Conservation (phyloP, 257 asterid species). For the Solanum lignicaule region DNA sequence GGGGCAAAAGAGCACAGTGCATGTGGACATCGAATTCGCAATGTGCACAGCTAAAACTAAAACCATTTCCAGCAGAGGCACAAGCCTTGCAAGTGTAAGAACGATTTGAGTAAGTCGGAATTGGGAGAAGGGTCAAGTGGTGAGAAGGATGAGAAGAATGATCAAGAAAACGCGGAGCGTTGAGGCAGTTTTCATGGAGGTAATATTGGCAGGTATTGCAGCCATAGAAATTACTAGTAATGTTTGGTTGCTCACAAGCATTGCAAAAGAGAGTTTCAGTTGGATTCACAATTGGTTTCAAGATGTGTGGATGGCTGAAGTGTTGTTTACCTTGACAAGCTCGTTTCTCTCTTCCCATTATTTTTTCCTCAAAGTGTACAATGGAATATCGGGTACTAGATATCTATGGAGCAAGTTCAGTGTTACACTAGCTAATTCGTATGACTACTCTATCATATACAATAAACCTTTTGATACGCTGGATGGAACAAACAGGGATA, state of each 20-base stretch:
- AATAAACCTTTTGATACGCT: not conserved
- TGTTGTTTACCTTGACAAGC: constrained; percentile 12
- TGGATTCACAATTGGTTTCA: constrained; percentile 6
- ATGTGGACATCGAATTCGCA: constrained; percentile 39
- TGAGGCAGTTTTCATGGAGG: constrained; percentile 40
- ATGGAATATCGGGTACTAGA: not conserved
- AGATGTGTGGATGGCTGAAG: constrained; percentile 45
- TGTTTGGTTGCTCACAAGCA: constrained; percentile 28
- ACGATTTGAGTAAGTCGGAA: constrained; percentile 28
- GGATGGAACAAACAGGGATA: too few species aligned
- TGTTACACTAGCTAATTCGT: not conserved
- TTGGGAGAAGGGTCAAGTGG: constrained; percentile 23
- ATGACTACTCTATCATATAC: not conserved
- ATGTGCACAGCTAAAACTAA: constrained; percentile 23
- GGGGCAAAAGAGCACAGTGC: constrained; percentile 22
- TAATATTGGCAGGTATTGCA: constrained; percentile 25
- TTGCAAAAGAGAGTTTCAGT: constrained; percentile 27
- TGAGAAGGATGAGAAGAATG: constrained; percentile 47
- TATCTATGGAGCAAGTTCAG: not conserved
- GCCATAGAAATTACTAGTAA: constrained; percentile 10
- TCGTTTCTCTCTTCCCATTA: not conserved
- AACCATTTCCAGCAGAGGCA: constrained; percentile 28
- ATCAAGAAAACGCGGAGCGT: constrained; percentile 36
- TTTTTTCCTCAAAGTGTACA: not conserved
- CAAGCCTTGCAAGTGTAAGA: constrained; percentile 52